Base-by-base conservation (phyloP, 345 rosid genomes). In the Ailanthus altissimus region DNA sequence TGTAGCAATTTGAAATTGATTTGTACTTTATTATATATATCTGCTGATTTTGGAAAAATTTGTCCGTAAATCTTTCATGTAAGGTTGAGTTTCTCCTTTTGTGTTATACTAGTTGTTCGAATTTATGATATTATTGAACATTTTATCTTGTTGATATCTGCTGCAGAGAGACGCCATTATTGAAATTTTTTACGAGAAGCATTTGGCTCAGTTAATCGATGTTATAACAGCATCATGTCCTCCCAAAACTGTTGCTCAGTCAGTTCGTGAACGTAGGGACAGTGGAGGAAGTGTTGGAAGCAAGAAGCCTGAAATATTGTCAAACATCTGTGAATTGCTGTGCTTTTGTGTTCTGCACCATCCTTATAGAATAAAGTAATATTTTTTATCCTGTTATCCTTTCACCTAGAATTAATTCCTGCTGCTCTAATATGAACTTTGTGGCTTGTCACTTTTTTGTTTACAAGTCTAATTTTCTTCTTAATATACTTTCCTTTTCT, bases 331-430 rank as follows among this genome's bases (percentile, higher is more conserved):
- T 83, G 99, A 97, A 77, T 77, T 97, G 85, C 84, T 97, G 38
- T 97, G 99, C 86, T 97, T 94, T 81, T 94, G 99, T 74, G 94
- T 92, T 71, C 58, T 90, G 78, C 98, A 97, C 89, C 98, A 94
- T 86, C 93, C 97, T 72, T 88, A 89, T 73, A 87, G 97, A 85
- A 94, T 92, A 82, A 97, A 92, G 98, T 97, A 92, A 87, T 65
- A 14, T 28, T 81, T 66, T 54, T 59, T 77, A 71, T 78, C 78
- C 60, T 58, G 32, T 77, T 72, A n/a, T 45, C 21, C 64, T 64
- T 3, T 74, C 50, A 59, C 70, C 23, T 49, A 36, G 73, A 50
- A 8, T 59, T 73, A 42, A 68, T 79, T 70, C 63, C 61, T 79
- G 50, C 77, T 78, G 49, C 49, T 73, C 32, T 7, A 43, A 12